Conservation (phyloP, 2,329 filamentous ascomycete species). For the Trichoderma sp. region DNA sequence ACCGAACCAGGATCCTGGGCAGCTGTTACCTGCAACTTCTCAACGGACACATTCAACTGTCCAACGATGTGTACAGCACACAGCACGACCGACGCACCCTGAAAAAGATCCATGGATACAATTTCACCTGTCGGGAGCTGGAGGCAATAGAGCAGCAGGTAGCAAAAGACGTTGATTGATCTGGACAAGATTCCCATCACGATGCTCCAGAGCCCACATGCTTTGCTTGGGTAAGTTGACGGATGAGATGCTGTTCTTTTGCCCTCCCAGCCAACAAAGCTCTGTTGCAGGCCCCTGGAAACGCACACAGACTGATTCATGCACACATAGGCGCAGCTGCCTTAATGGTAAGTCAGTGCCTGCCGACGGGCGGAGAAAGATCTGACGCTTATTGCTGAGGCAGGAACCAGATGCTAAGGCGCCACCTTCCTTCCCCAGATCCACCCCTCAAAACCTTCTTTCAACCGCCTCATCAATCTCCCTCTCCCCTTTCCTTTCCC, state of each 20-base stretch:
- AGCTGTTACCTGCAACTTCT: neutral
- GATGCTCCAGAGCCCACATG: neutral
- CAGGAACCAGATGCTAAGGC: conserved; percentile 17
- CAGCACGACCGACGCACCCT: neutral
- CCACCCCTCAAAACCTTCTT: conserved; percentile 21
- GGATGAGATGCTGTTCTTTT: neutral
- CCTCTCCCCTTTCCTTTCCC: conserved; percentile 10
- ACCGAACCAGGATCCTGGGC: neutral
- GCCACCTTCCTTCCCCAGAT: conserved; percentile 19
- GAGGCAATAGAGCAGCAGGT: neutral
- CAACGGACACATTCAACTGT: neutral
- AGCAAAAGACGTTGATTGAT: neutral
- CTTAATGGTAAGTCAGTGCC: neutral
- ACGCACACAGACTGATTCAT: neutral
- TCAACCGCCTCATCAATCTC: conserved; percentile 7
- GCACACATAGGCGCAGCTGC: neutral
- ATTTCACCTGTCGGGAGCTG: neutral
- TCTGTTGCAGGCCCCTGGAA: neutral
- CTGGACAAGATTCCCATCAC: neutral
- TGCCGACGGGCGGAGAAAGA: conserved; percentile 15
- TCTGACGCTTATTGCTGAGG: conserved; percentile 18
- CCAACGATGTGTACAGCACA: neutral
- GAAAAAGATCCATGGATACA: neutral
- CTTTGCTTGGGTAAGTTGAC: neutral
- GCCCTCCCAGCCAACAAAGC: neutral